Evolutionary conservation across 176 grass and related monocot species (phyloP).

Genomic region (Carex kokanica): DNA sequence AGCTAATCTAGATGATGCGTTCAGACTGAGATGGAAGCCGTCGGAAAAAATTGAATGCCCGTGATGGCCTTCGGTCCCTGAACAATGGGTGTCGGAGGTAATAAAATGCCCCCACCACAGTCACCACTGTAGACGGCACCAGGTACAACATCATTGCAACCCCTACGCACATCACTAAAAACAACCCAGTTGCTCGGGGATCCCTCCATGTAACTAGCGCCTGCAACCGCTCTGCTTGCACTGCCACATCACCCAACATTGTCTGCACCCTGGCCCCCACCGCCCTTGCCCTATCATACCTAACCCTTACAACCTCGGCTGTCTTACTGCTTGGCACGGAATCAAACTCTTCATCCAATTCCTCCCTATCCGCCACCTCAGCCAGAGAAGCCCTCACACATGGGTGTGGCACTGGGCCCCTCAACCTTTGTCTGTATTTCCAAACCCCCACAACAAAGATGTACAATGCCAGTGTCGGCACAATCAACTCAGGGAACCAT

Average conservation of each 20-base stretch:
- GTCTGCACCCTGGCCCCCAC: conserved; percentile 71
- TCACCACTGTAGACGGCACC: conserved; percentile 54
- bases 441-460: conserved; percentile 45
- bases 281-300: conserved; percentile 59
- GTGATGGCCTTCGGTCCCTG: conserved; percentile 52
- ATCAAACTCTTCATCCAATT: conserved; percentile 96
- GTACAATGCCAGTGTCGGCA: conserved; percentile 59
- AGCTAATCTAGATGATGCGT: conserved; percentile 45
- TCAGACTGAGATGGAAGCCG: conserved; percentile 75
- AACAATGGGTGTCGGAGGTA: conserved; percentile 87
- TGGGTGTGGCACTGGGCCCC: conserved; percentile 42
- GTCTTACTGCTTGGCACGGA: conserved; percentile 44
- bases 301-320: conserved; percentile 52
- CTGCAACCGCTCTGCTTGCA: conserved; percentile 81
- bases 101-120: conserved; percentile 54
- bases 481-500: conserved; percentile 77
- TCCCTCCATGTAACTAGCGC: conserved; percentile 85
- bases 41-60: conserved; percentile 71
- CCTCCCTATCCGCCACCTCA: conserved; percentile 67
- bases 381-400: conserved; percentile 65
- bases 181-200: conserved; percentile 75
- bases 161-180: conserved; percentile 57
- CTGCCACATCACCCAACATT: conserved; percentile 79
- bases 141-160: conserved; percentile 59
- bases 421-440: conserved; percentile 49